phyloP scores from a whole-genome alignment of 352 stramenopile species.

The Globisporangium alternatum region DNA sequence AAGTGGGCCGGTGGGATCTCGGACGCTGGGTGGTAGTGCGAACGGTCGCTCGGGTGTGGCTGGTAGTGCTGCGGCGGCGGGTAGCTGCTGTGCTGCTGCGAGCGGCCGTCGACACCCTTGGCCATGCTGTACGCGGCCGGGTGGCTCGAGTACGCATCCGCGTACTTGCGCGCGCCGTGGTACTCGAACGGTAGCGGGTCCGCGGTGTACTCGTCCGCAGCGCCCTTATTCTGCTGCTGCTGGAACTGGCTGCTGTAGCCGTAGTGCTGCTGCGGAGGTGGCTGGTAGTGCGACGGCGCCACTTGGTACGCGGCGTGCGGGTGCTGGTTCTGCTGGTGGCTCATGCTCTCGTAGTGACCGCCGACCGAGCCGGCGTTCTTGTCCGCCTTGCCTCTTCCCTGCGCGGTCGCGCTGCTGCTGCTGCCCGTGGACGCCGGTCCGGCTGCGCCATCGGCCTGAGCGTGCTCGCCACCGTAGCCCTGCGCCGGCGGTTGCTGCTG shows the following conservation, averaged over 20 bases:
- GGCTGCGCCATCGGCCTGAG: constrained; percentile 11
- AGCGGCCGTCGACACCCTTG: constrained; percentile 9
- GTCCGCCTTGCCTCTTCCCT: neutral
- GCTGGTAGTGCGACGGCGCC: constrained; percentile 26
- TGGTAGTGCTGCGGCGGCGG: constrained; percentile 17
- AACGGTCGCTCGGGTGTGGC: constrained; percentile 16
- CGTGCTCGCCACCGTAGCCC: constrained; percentile 27
- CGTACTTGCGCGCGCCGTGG: constrained; percentile 48
- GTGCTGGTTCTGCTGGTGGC: constrained; percentile 15
- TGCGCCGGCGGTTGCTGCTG: constrained; percentile 10
- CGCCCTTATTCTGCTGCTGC: constrained; percentile 10
- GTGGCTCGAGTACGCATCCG: constrained; percentile 27
- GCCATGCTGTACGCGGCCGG: constrained; percentile 8
- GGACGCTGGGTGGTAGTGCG: constrained; percentile 20
- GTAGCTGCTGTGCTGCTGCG: constrained; percentile 19
- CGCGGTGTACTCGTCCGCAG: constrained; percentile 64
- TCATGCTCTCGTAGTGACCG: constrained; percentile 12
- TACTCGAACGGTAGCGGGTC: constrained; percentile 83
- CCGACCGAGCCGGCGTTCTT: constrained; percentile 10
- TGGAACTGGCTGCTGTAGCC: constrained; percentile 12
- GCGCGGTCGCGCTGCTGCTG: neutral
- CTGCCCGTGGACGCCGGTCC: neutral
- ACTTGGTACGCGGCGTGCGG: constrained; percentile 23
- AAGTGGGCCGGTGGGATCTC: constrained; percentile 42
- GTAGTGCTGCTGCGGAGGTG: constrained; percentile 22